A percentile compares a stretch with the other conserved stretches of the same genome.
Conservation (phyloP, 148 eudicot species). For the Chenopodium berlandieri region DNA sequence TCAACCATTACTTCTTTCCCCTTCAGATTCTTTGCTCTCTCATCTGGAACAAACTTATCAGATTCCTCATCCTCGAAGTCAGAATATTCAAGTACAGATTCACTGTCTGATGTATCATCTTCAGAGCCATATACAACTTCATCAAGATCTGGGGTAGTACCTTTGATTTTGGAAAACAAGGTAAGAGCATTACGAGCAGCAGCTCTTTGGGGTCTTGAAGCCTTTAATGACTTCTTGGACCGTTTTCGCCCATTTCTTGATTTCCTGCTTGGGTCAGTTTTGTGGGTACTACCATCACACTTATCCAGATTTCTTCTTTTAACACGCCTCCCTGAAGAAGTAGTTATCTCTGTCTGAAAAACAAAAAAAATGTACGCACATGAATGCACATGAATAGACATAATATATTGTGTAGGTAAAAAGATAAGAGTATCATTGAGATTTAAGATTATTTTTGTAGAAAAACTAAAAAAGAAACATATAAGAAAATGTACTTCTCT, state of each 20-base stretch:
- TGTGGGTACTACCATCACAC: constrained; percentile 47
- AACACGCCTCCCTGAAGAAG: constrained; percentile 97
- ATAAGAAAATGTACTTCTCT: constrained; percentile 36
- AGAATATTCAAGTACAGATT: constrained; percentile 63
- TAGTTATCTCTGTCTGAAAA: constrained; percentile 63
- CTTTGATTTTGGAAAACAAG: constrained; percentile 77
- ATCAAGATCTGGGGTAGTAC: constrained; percentile 49
- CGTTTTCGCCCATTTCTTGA: constrained; percentile 46
- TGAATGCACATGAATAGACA: background rate
- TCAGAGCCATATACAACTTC: constrained; percentile 49
- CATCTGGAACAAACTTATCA: constrained; percentile 41
- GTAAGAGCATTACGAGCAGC: constrained; percentile 95
- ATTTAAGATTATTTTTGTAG: no score
- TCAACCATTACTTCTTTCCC: constrained; percentile 68
- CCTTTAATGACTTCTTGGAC: constrained; percentile 55
- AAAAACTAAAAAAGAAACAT: background rate
- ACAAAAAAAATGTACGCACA: background rate
- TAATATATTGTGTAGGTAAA: background rate
- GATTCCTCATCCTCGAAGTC: constrained; percentile 70
- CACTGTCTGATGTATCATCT: constrained; percentile 69
- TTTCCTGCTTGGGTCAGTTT: constrained; percentile 41
- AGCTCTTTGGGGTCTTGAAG: constrained; percentile 82
- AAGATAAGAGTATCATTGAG: background rate
- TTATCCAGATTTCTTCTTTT: constrained; percentile 82
- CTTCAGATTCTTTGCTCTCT: constrained; percentile 43